Percentiles rank a stretch among this genome's conserved stretches.
phyloP scores from a whole-genome alignment of 2,329 filamentous ascomycete genomes.

The Grosmannia serpens region DNA sequence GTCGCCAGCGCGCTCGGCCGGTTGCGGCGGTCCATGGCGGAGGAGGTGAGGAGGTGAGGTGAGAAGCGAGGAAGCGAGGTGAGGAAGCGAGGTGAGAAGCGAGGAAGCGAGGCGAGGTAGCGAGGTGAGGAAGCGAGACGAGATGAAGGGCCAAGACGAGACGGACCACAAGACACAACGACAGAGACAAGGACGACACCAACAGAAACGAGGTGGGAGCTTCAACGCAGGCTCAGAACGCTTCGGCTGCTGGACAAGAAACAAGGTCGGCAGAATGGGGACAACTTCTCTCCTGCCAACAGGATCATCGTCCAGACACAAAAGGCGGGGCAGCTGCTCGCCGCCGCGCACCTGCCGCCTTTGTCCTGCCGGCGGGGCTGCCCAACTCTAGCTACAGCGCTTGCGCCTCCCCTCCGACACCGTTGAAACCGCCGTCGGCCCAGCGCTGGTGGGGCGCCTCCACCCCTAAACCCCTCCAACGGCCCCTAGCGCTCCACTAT shows the following conservation, averaged over 20 bases:
- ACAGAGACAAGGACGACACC: neutral
- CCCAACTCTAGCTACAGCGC: neutral
- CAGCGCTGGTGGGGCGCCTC: neutral
- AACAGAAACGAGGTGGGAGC: too few relatives aligned
- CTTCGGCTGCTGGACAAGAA: too few relatives aligned
- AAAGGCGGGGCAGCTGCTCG: neutral
- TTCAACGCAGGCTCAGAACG: too few relatives aligned
- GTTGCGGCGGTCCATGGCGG: constrained; percentile 61
- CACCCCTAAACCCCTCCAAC: neutral
- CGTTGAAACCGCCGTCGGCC: neutral
- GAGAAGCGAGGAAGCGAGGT: neutral
- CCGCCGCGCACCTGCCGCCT: too few relatives aligned
- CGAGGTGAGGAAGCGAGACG: neutral
- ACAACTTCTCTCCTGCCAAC: too few relatives aligned
- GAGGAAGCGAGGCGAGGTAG: neutral
- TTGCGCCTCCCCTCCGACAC: neutral
- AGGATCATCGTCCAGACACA: neutral
- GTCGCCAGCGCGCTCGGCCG: constrained; percentile 68
- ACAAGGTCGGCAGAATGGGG: too few relatives aligned
- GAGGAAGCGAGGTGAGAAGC: neutral
- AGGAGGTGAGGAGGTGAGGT: neutral
- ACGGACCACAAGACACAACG: neutral
- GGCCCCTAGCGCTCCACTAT: too few relatives aligned
- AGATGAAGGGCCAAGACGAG: neutral
- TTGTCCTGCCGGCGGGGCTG: neutral